Percentiles rank a stretch among this genome's conserved stretches.
Conservation (phyloP, 2,329 filamentous ascomycete species). For the Sarocladiaceae sp. region DNA sequence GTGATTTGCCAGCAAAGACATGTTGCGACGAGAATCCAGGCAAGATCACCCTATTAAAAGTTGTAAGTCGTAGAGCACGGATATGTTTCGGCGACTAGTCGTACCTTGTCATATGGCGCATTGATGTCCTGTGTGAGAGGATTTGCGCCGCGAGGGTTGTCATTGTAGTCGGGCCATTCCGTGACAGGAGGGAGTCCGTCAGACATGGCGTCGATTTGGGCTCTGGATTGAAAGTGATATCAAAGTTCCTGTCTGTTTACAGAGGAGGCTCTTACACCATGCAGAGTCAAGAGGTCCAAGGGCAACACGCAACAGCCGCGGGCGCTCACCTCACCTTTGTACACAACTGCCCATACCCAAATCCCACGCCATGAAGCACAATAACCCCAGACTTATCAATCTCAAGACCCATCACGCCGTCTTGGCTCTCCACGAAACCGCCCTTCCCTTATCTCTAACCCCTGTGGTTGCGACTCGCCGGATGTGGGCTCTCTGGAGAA, state of each 20-base stretch:
- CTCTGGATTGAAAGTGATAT: too few species aligned
- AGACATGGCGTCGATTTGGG: constrained; percentile 12
- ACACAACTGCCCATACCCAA: not conserved
- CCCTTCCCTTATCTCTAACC: constrained; percentile 2
- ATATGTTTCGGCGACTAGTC: not conserved
- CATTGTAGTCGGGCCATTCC: constrained; percentile 35
- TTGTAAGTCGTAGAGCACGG: not conserved
- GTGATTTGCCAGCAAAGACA: constrained; percentile 28
- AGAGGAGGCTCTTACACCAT: not conserved
- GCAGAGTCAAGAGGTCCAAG: too few species aligned
- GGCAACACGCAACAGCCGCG: not conserved
- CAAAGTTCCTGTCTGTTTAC: not conserved
- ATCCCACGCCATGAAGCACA: not conserved
- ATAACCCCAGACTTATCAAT: not conserved
- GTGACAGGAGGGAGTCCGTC: constrained; percentile 8
- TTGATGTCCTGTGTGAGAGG: constrained; percentile 35
- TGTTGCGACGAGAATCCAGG: constrained; percentile 31
- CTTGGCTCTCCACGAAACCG: constrained; percentile 1
- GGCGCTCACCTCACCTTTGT: constrained; percentile 1
- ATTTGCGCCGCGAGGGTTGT: constrained; percentile 31
- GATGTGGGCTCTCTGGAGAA: not conserved
- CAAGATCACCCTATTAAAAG: constrained; percentile 30
- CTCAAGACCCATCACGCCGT: not conserved
- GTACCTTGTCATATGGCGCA: constrained; percentile 34
- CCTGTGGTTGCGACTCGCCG: not conserved